Percentiles rank a stretch among this genome's conserved stretches.
phyloP scores from a whole-genome alignment of 768 basidiomycete species.

The Pholiota conissans region DNA sequence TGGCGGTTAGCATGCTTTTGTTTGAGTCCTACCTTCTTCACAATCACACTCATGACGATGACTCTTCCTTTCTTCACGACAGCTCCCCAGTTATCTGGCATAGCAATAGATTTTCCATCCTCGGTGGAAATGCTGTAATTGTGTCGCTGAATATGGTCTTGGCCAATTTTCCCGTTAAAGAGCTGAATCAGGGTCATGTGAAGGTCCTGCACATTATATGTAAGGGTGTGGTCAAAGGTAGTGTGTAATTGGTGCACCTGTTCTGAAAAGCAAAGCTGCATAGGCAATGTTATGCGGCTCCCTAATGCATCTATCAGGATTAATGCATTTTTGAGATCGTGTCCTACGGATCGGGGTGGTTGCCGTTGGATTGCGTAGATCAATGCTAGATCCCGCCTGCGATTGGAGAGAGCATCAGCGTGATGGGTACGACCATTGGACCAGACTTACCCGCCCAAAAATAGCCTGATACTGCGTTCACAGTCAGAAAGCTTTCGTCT shows the following conservation, averaged over 20 bases:
- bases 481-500: background rate
- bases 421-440: too few relatives aligned
- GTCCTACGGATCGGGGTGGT: background rate
- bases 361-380: too few relatives aligned
- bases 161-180: constrained; percentile 3
- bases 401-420: too few relatives aligned
- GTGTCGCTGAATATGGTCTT: background rate
- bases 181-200: background rate
- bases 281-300: background rate
- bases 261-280: background rate
- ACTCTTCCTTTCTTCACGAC: constrained; percentile 3
- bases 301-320: constrained; percentile 2
- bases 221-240: too few relatives aligned
- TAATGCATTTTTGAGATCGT: background rate
- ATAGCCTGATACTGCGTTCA: constrained; percentile 1
- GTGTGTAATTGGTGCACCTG: background rate
- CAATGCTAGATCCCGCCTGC: too few relatives aligned
- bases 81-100: background rate
- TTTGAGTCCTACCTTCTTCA: background rate
- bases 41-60: constrained; percentile 7
- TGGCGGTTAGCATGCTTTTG: background rate
- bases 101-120: background rate
- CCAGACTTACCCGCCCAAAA: background rate
- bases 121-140: constrained; percentile 3
- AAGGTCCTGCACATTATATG: constrained; percentile 1